Evolutionary conservation across 495 filamentous ascomycete species (phyloP).

Genomic region (Entonaema liquescens): DNA sequence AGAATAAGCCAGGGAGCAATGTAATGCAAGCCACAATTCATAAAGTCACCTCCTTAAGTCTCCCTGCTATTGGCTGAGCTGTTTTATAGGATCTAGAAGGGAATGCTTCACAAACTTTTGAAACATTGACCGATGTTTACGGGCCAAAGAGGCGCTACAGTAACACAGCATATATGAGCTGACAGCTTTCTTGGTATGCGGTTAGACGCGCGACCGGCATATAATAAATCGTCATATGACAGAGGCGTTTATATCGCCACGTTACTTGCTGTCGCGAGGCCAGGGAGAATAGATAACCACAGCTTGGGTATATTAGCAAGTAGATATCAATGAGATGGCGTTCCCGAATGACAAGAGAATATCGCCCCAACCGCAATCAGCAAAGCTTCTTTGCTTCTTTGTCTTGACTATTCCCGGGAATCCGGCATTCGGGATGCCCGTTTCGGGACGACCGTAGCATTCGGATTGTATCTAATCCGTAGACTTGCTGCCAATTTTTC

Average conservation of each 20-base stretch:
- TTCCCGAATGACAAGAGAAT: neutral
- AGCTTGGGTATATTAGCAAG: neutral
- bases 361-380: conserved; percentile 8
- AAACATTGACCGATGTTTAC: conserved; percentile 38
- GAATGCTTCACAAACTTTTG: neutral
- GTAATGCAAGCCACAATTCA: conserved; percentile 35
- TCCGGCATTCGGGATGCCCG: conserved; percentile 31
- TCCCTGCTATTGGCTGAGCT: conserved; percentile 14
- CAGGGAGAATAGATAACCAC: conserved; percentile 5
- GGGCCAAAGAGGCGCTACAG: conserved; percentile 11
- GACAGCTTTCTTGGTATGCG: conserved; percentile 27
- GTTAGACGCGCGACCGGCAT: conserved; percentile 28
- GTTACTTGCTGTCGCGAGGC: neutral
- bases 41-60: conserved; percentile 1
- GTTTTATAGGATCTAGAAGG: conserved; percentile 2
- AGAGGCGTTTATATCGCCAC: conserved; percentile 6
- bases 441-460: conserved; percentile 15
- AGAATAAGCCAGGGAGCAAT: conserved; percentile 5
- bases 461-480: neutral
- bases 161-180: conserved; percentile 37
- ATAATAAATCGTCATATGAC: conserved; percentile 32
- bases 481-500: conserved; percentile 7
- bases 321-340: neutral
- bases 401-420: conserved; percentile 10
- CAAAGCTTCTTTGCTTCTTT: conserved; percentile 8